phyloP scores from a whole-genome alignment of 1,139 yeast species.

The Taphrina flavorubra region DNA sequence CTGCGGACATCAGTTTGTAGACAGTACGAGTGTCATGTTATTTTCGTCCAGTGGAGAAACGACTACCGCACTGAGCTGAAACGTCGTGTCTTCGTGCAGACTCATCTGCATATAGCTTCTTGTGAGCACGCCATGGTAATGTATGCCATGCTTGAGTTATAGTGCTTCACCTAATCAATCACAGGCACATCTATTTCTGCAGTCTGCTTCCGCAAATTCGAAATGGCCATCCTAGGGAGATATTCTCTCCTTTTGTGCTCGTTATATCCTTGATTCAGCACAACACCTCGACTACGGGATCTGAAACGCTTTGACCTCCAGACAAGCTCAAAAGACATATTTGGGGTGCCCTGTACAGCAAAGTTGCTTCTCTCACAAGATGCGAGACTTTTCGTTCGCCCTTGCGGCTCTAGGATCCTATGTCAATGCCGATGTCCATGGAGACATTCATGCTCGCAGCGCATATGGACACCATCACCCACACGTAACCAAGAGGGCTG shows the following conservation, averaged over 20 bases:
- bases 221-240: neutral
- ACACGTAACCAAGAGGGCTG: constrained; percentile 8
- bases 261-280: too few species aligned
- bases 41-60: too few species aligned
- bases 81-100: too few species aligned
- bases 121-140: neutral
- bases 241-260: neutral
- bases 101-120: too few species aligned
- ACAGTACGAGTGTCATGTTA: too few species aligned
- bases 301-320: too few species aligned
- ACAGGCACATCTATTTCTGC: neutral
- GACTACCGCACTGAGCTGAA: too few species aligned
- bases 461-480: constrained; percentile 3
- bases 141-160: neutral
- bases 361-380: neutral
- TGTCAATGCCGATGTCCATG: neutral
- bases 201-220: neutral
- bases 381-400: too few species aligned
- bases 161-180: constrained; percentile 3
- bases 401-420: neutral
- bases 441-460: neutral
- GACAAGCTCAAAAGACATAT: neutral
- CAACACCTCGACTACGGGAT: too few species aligned
- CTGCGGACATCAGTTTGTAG: too few species aligned
- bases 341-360: neutral